phyloP scores from a whole-genome alignment of 345 rosid species.

The Arabidopsis suecica region DNA sequence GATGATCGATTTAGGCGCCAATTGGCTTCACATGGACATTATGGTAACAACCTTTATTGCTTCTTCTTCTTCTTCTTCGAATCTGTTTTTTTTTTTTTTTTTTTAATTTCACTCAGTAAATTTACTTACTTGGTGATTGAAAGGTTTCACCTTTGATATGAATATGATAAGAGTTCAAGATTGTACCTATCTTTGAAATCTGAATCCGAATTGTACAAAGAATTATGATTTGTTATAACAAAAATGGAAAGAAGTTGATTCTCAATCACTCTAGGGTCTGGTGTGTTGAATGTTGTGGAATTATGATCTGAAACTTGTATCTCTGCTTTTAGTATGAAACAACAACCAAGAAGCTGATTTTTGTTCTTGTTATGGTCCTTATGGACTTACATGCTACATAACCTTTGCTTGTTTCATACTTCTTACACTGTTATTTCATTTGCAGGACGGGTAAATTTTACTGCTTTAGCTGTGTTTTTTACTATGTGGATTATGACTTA shows the following conservation, averaged over 20 bases:
- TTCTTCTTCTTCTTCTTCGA: constrained; percentile 1
- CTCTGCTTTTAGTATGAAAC: not conserved
- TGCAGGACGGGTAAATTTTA: constrained; percentile 40
- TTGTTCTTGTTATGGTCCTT: not conserved
- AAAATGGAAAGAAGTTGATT: too few relatives aligned
- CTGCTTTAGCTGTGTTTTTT: not conserved
- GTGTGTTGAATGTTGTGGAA: not conserved
- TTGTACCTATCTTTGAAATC: too few relatives aligned
- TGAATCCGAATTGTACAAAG: too few relatives aligned
- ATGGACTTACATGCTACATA: not conserved
- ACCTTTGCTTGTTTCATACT: constrained; percentile 26
- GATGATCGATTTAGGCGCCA: constrained; percentile 81
- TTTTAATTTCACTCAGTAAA: not conserved
- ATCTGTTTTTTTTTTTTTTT: not conserved
- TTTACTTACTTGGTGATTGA: not conserved
- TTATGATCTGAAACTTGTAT: not conserved
- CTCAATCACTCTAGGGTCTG: not conserved
- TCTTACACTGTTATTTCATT: not conserved
- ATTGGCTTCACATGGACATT: constrained; percentile 99
- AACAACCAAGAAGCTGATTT: not conserved
- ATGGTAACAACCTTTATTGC: constrained; percentile 55
- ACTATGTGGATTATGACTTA: not conserved
- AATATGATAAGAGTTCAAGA: constrained; percentile 10
- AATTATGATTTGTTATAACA: too few relatives aligned
- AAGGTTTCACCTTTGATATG: constrained; percentile 19